These are phyloP conservation scores for Mortierella sp. DNA, from an alignment of 371 early-diverging fungal species.

Conservation along the genomic window DNA sequence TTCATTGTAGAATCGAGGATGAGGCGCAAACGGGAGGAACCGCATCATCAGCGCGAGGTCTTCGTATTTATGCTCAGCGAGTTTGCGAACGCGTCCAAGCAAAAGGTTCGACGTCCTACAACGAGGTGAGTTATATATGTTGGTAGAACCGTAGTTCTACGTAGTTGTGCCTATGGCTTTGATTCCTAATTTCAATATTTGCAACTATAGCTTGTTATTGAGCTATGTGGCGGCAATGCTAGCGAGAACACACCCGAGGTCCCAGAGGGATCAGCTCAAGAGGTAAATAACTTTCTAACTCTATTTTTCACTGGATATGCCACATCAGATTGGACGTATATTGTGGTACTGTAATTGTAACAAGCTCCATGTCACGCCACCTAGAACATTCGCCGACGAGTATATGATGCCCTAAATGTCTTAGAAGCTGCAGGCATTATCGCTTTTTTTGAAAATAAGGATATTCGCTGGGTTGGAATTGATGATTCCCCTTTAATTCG, in stretches of 20 bases:
- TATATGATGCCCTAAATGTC: conserved; percentile 87
- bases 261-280: conserved; percentile 24
- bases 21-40: conserved; percentile 20
- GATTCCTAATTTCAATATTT: background rate
- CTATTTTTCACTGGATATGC: conserved; percentile 2
- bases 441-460: conserved; percentile 76
- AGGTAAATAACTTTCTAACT: conserved; percentile 16
- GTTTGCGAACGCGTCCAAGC: conserved; percentile 74
- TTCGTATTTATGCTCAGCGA: conserved; percentile 72
- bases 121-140: conserved; percentile 58
- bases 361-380: background rate
- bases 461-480: conserved; percentile 78
- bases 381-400: conserved; percentile 82
- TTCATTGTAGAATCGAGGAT: conserved; percentile 31
- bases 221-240: conserved; percentile 14
- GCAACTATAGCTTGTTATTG: conserved; percentile 32
- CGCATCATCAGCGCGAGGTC: conserved; percentile 51
- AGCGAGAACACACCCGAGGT: conserved; percentile 18
- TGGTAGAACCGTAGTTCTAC: background rate
- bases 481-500: conserved; percentile 31
- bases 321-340: background rate
- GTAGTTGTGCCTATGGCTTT: background rate
- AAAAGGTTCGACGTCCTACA: conserved; percentile 73
- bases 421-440: conserved; percentile 82
- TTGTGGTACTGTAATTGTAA: background rate